These are phyloP conservation scores for Protomyces lactucae-debilis DNA, from an alignment of 1,139 yeast species.

Conservation along the genomic window DNA sequence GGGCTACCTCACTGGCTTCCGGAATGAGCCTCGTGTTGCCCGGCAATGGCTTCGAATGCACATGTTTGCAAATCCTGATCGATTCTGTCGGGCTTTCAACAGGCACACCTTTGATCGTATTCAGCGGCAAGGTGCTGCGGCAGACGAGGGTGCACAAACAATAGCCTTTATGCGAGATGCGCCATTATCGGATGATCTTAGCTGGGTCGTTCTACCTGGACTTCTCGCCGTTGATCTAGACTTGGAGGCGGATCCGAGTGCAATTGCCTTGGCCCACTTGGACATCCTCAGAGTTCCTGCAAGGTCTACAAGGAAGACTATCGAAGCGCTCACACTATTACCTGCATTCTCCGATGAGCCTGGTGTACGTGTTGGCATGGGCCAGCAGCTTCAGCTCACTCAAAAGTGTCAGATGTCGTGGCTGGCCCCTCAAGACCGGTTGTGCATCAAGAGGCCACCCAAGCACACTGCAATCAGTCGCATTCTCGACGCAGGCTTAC, in stretches of 20 bases:
- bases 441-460: background rate
- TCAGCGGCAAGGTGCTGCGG: background rate
- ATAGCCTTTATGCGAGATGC: background rate
- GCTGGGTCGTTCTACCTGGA: background rate
- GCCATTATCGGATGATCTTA: background rate
- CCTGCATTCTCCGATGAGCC: background rate
- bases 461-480: background rate
- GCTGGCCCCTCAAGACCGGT: background rate
- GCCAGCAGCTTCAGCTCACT: background rate
- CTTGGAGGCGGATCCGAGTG: background rate
- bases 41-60: background rate
- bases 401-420: background rate
- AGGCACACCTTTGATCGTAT: background rate
- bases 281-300: background rate
- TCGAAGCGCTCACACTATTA: background rate
- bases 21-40: background rate
- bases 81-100: background rate
- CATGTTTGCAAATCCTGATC: background rate
- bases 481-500: background rate
- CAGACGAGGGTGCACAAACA: background rate
- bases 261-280: background rate
- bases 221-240: background rate
- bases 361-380: background rate
- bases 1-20: conserved; percentile 2
- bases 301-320: background rate